A percentile compares a stretch with the other conserved stretches of the same genome.
These are phyloP conservation scores for Monosporascus sp. DNA, from an alignment of 2,329 filamentous ascomycete species.

Conservation along the genomic window DNA sequence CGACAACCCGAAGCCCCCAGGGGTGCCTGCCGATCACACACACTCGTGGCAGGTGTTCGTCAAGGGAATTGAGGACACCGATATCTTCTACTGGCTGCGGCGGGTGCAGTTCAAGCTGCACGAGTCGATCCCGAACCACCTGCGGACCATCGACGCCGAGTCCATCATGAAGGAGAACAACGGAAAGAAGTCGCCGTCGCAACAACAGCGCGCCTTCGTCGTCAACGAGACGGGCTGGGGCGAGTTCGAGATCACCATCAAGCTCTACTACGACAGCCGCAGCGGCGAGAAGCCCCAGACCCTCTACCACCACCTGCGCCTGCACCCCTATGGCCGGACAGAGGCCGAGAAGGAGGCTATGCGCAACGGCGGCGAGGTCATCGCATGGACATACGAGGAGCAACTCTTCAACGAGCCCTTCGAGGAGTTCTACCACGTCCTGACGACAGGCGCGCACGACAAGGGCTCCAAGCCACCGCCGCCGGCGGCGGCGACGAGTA, in stretches of 20 bases:
- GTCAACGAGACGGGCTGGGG: constrained; percentile 95
- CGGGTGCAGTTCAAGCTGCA: constrained; percentile 98
- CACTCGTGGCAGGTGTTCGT: constrained; percentile 97
- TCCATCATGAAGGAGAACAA: constrained; percentile 23
- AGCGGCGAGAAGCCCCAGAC: constrained; percentile 91
- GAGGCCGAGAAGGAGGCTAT: constrained; percentile 64
- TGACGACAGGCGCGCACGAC: constrained; percentile 67
- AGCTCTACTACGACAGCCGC: constrained; percentile 86
- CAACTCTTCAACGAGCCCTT: constrained; percentile 97
- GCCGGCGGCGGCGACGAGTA: constrained; percentile 27
- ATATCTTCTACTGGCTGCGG: constrained; percentile 92
- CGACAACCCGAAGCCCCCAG: constrained; percentile 69
- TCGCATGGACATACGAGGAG: constrained; percentile 83
- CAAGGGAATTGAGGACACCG: constrained; percentile 79
- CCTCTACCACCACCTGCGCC: constrained; percentile 84
- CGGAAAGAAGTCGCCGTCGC: constrained; percentile 32
- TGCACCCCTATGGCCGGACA: constrained; percentile 84
- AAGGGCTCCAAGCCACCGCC: constrained; percentile 25
- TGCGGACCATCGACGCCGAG: constrained; percentile 57
- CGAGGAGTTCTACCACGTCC: constrained; percentile 80
- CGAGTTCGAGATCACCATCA: constrained; percentile 94
- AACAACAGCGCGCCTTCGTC: constrained; percentile 57
- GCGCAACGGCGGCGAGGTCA: constrained; percentile 59
- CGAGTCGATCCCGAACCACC: constrained; percentile 89
- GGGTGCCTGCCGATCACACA: constrained; percentile 83